These are phyloP conservation scores for Lepidium campestre DNA, from an alignment of 441 rosid species.

Conservation along the genomic window DNA sequence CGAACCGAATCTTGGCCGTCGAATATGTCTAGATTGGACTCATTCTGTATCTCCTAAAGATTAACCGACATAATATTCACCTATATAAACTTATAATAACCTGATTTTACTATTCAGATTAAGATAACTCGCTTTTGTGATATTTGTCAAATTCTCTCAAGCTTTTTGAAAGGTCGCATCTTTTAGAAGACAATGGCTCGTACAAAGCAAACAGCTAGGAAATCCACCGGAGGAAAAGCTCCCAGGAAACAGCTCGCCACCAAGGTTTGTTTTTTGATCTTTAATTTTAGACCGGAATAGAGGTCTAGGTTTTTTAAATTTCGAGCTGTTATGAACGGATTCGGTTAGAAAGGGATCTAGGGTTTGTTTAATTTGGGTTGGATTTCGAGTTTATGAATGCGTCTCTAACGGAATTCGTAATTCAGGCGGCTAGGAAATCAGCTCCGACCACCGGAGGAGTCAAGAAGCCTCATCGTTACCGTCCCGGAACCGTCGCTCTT, in stretches of 20 bases:
- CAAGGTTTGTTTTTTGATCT: slow-evolving; percentile 25
- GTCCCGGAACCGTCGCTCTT: slow-evolving; percentile 60
- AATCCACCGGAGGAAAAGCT: slow-evolving; percentile 61
- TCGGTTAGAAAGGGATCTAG: background rate
- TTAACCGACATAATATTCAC: slow-evolving; percentile 17
- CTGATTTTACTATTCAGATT: background rate
- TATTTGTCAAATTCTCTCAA: background rate
- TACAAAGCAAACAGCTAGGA: slow-evolving; percentile 61
- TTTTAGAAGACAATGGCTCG: slow-evolving; percentile 41
- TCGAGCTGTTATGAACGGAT: background rate
- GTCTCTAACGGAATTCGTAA: background rate
- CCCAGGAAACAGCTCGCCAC: slow-evolving; percentile 63
- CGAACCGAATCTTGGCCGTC: slow-evolving; percentile 1
- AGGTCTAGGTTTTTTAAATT: background rate
- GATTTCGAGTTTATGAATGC: background rate
- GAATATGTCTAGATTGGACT: background rate
- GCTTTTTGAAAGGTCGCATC: background rate
- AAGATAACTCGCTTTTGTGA: background rate
- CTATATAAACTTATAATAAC: background rate
- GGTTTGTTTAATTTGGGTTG: background rate
- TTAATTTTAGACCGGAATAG: background rate
- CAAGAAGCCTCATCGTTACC: slow-evolving; percentile 58
- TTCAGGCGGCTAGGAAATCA: slow-evolving; percentile 58
- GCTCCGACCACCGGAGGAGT: slow-evolving; percentile 57
- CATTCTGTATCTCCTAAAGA: background rate